These are phyloP conservation scores for Raphanus sativus DNA, from an alignment of 345 rosid genomes.

Conservation along the genomic window DNA sequence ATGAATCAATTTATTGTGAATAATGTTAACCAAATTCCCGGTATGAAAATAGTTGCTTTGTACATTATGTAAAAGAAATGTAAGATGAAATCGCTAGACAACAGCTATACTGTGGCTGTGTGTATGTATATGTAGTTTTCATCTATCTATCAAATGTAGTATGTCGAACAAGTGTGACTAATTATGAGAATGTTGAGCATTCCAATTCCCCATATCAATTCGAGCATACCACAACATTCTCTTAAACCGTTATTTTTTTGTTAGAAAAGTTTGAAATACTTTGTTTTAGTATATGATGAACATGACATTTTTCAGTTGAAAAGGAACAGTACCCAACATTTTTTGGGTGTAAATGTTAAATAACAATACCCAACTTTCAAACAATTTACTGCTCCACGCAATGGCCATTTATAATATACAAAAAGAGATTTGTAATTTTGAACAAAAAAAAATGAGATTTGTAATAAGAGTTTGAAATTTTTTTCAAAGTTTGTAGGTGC, in stretches of 20 bases:
- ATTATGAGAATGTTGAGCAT: neutral
- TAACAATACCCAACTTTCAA: constrained; percentile 18
- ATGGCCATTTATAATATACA: neutral
- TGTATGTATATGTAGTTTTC: neutral
- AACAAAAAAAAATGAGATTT: neutral
- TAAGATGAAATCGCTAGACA: neutral
- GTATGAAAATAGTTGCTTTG: neutral
- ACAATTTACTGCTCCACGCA: constrained; percentile 15
- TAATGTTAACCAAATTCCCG: neutral
- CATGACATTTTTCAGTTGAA: constrained; percentile 23
- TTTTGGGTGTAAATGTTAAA: too few species aligned
- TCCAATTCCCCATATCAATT: neutral
- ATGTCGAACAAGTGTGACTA: neutral
- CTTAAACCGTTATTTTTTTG: neutral
- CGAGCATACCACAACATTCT: neutral
- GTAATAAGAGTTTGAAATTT: neutral
- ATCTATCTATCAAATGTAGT: neutral
- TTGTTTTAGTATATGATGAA: constrained; percentile 13
- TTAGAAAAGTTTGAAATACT: neutral
- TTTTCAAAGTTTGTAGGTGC: neutral
- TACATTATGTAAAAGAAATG: neutral
- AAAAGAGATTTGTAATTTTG: neutral
- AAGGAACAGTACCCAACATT: constrained; percentile 24
- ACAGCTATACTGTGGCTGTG: neutral
- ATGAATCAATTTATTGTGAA: neutral